Conservation (phyloP, 2,329 filamentous ascomycete genomes). For the Beauveria bassiana region DNA sequence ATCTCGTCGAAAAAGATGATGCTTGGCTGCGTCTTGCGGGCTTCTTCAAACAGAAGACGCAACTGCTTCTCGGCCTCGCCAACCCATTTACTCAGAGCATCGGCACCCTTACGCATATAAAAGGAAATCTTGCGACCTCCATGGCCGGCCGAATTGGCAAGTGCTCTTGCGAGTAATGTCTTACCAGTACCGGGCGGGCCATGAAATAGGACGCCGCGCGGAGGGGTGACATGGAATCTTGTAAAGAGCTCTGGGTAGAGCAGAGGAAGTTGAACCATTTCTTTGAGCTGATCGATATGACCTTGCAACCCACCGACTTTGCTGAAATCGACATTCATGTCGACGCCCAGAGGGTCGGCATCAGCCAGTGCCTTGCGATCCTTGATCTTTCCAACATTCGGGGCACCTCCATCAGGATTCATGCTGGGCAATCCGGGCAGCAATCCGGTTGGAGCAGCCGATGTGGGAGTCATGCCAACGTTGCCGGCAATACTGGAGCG, state of each 20-base stretch:
- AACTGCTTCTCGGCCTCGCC: constrained; percentile 96
- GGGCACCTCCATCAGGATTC: constrained; percentile 41
- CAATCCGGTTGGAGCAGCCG: constrained; percentile 38
- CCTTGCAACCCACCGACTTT: constrained; percentile 87
- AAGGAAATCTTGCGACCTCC: constrained; percentile 94
- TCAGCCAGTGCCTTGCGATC: constrained; percentile 88
- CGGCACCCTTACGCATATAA: constrained; percentile 98
- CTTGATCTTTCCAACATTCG: constrained; percentile 88
- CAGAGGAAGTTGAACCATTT: constrained; percentile 93
- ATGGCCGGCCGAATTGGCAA: constrained; percentile 83
- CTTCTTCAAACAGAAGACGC: constrained; percentile 88
- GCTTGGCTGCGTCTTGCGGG: constrained; percentile 88
- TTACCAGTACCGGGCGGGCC: constrained; percentile 97
- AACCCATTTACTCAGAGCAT: constrained; percentile 97
- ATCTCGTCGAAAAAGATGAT: constrained; percentile 99
- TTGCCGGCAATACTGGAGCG: constrained; percentile 51
- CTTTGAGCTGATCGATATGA: constrained; percentile 94
- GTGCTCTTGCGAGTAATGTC: constrained; percentile 85
- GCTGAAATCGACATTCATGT: constrained; percentile 86
- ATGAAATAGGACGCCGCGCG: constrained; percentile 91
- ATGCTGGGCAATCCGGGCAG: constrained; percentile 33
- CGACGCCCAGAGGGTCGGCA: constrained; percentile 88
- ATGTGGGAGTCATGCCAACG: constrained; percentile 53
- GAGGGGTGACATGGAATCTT: constrained; percentile 86
- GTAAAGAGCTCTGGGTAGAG: constrained; percentile 92